Base-by-base conservation (phyloP, 2,329 filamentous ascomycete genomes). In the Verticillium isaacii region DNA sequence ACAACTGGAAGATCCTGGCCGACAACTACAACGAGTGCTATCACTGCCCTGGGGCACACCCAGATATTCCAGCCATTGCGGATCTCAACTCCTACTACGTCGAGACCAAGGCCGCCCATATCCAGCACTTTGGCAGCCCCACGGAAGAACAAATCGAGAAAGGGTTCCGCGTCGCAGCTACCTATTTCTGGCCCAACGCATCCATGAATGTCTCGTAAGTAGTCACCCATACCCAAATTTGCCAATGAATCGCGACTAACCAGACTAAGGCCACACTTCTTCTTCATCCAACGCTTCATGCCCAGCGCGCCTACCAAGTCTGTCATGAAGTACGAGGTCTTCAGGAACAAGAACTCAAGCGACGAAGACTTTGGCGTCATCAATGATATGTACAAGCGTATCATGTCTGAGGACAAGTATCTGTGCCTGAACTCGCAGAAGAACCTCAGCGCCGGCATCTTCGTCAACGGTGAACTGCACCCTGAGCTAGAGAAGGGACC, bases 1-100 rank as follows among this genome's bases (percentile, higher is more conserved):
- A 81, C 69, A 86, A 86, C 74, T 87, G 84, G 84, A 87, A 87
- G 74, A 80, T 82, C 29, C 71, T 85, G 36, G 80, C 81, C 15
- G 85, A 88, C 69, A 87, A 88, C 74, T 89, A 86, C 76, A 89
- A 89, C 69, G 85, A 86, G 69, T 88, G 85, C 69, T 89, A 88
- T 67, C 85, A 88, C 74, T 87, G 84, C 75, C 80, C 81, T 58
- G 82, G 81, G 1, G 81, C 84, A 2, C 85, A 87, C 66, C 84
- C 85, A 2, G 82, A 85, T 62, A 82, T 87, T 36, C 77, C 82
- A 5, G 75, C 77, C 52, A 77, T 87, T n/a, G 79, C 84, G 55
- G 82, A 87, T 63, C 78, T 87, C 45, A 78, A 80, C 62, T 80
- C 80, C 3, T 87, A 87, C 72, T 72, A 75, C 50, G 82, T 84